Conservation (phyloP, 805 yeast species). For the Metschnikowia baotianmanensis region DNA sequence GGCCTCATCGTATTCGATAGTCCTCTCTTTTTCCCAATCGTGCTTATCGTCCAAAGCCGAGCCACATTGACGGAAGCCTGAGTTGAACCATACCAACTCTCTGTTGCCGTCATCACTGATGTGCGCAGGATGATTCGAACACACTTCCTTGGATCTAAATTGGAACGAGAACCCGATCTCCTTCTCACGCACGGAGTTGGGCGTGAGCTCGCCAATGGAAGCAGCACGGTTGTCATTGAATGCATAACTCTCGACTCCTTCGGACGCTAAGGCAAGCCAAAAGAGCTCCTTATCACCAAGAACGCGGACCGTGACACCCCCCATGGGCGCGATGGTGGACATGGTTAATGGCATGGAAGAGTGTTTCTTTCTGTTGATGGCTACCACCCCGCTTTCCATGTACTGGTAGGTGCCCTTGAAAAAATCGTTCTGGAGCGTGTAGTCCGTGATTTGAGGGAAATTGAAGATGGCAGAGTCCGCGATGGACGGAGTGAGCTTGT, state of each 20-base stretch:
- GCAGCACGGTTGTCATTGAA: constrained; percentile 33
- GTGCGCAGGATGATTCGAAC: constrained; percentile 65
- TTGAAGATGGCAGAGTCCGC: constrained; percentile 23
- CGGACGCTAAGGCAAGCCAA: constrained; percentile 28
- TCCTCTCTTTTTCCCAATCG: constrained; percentile 34
- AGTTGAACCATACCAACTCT: constrained; percentile 62
- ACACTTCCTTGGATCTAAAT: constrained; percentile 42
- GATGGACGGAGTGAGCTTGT: constrained; percentile 42
- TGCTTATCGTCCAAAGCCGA: constrained; percentile 20
- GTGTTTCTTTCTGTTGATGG: constrained; percentile 27
- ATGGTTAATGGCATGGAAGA: constrained; percentile 30
- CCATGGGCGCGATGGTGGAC: constrained; percentile 25
- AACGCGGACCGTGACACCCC: constrained; percentile 4
- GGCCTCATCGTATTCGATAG: too few relatives aligned
- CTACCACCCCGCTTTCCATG: constrained; percentile 38
- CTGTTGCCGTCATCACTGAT: constrained; percentile 47
- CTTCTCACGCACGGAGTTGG: constrained; percentile 23
- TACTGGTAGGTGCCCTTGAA: constrained; percentile 36
- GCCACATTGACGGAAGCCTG: constrained; percentile 56
- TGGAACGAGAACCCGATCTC: constrained; percentile 19
- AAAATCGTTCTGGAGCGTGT: constrained; percentile 29
- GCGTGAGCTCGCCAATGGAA: constrained; percentile 31
- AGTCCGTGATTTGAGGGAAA: constrained; percentile 33
- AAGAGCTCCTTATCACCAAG: constrained; percentile 39
- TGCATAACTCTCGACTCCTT: constrained; percentile 28